Evolutionary conservation across 2,329 filamentous ascomycete genomes (phyloP), one percentile per base, ranked within the genome.

Genomic region (Lachnellula cervina): DNA sequence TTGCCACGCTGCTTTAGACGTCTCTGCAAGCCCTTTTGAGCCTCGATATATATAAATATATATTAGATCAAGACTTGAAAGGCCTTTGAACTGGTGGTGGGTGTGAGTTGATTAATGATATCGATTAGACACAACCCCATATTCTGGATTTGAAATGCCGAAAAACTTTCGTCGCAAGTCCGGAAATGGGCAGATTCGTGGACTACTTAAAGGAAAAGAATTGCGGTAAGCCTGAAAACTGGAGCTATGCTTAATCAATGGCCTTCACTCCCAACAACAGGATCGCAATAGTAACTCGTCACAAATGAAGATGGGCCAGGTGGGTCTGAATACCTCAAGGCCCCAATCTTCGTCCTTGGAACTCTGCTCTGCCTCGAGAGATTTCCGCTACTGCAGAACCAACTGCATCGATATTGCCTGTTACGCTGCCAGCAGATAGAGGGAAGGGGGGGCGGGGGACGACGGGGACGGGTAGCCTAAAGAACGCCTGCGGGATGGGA

Each of bases 131-230:
- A 17, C 37, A 17, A 40, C 37, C 37, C 16, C 13, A 40, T 17
- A 40, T 17, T 16, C 17, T 40, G 32, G n/a, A 46, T 38, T 43
- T 32, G 32, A 46, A 28, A 49, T 42, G 49, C 19, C 28, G 23
- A 45, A 56, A 50, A 50, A 52, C 49, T 54, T 46, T 49, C 17
- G 42, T 44, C 19, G n/a, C 44, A 21, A 17, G 44, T 32, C 16
- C 35, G 43, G 46, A 50, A 43, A 16, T 28, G 40, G 40, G 40
- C 52, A 43, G 57, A 44, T 35, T 19, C 51, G 7, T 42, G 32
- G 42, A 25, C 44, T 62, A 58, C 54, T 62, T 62, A 58, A 46
- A 40, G 49, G 46, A 14, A 14, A 25, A 50, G 25, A 19, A 42
- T 28, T 32, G 28, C 16, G 37, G 25, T 13, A 51, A 42, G 38